Conservation (phyloP, 352 stramenopile species). For the Pythium guiyangense region DNA sequence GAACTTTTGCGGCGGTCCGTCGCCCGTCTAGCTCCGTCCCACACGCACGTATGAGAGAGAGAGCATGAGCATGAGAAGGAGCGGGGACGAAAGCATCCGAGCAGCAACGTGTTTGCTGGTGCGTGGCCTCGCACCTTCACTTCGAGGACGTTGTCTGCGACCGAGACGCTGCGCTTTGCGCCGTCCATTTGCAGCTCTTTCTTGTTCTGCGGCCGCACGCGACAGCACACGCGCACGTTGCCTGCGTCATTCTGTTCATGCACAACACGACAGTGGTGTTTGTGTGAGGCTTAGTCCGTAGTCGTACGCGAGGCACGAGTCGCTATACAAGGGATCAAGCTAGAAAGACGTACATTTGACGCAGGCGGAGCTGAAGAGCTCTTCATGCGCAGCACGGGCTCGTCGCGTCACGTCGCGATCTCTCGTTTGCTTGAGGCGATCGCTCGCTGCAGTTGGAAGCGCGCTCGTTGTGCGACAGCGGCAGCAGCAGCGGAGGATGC, state of each 20-base stretch:
- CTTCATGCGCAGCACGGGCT: slow-evolving; percentile 3
- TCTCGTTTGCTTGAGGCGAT: too few relatives aligned
- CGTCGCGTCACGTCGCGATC: background rate
- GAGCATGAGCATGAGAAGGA: background rate
- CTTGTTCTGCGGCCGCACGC: slow-evolving; percentile 75
- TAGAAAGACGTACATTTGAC: background rate
- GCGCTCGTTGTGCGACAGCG: too few relatives aligned
- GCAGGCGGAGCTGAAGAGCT: background rate
- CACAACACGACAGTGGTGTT: too few relatives aligned
- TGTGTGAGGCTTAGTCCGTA: too few relatives aligned
- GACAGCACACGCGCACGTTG: slow-evolving; percentile 82
- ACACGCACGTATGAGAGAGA: background rate
- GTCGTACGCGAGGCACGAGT: too few relatives aligned
- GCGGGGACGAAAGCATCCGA: too few relatives aligned
- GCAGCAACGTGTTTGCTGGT: too few relatives aligned
- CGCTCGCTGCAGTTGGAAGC: too few relatives aligned
- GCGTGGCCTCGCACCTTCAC: slow-evolving; percentile 71
- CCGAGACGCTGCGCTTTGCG: slow-evolving; percentile 50
- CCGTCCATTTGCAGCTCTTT: slow-evolving; percentile 68
- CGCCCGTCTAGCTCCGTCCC: slow-evolving; percentile 24
- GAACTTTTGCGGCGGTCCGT: slow-evolving; percentile 68
- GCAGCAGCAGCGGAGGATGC: too few relatives aligned
- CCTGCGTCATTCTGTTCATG: slow-evolving; percentile 25
- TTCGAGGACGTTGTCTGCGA: slow-evolving; percentile 51
- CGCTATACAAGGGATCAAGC: too few relatives aligned